phyloP scores from a whole-genome alignment of 2,329 filamentous ascomycete genomes.

The Penicillium thymicola region DNA sequence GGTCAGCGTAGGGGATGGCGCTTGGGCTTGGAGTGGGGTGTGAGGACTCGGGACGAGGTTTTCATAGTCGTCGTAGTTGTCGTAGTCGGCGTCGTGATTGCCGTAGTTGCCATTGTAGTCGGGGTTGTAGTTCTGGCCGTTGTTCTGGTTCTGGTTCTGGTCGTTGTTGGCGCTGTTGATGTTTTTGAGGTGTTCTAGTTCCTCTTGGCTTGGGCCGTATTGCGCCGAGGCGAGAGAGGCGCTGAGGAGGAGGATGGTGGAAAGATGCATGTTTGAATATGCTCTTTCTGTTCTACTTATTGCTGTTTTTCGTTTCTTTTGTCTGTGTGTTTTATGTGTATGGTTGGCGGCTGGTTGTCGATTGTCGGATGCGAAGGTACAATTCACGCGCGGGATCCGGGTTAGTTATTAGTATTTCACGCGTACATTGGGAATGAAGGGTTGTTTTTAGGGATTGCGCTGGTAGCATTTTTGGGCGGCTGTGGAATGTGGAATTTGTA shows the following conservation, averaged over 20 bases:
- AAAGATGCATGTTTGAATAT: conserved; percentile 18
- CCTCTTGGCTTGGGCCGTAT: background rate
- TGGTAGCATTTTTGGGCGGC: background rate
- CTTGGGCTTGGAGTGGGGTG: background rate
- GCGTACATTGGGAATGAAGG: background rate
- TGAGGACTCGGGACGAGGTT: background rate
- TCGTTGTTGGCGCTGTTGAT: background rate
- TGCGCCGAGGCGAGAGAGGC: conserved; percentile 13
- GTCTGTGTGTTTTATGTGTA: background rate
- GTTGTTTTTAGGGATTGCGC: background rate
- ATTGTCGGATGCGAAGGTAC: background rate
- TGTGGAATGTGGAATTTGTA: background rate
- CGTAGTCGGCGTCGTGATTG: background rate
- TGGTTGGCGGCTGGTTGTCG: background rate
- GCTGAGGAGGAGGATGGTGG: conserved; percentile 14
- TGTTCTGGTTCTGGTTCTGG: background rate
- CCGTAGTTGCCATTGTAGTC: background rate
- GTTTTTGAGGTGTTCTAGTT: background rate
- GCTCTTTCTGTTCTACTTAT: background rate
- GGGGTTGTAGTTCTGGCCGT: background rate
- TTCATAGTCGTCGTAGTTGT: background rate
- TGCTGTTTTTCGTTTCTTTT: background rate
- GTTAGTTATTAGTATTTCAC: background rate
- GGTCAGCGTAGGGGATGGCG: background rate
- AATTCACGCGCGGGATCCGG: background rate